A percentile compares a stretch with the other conserved stretches of the same genome.
These are phyloP conservation scores for Yarrowia galli DNA, from an alignment of 1,139 yeast species.

Conservation along the genomic window DNA sequence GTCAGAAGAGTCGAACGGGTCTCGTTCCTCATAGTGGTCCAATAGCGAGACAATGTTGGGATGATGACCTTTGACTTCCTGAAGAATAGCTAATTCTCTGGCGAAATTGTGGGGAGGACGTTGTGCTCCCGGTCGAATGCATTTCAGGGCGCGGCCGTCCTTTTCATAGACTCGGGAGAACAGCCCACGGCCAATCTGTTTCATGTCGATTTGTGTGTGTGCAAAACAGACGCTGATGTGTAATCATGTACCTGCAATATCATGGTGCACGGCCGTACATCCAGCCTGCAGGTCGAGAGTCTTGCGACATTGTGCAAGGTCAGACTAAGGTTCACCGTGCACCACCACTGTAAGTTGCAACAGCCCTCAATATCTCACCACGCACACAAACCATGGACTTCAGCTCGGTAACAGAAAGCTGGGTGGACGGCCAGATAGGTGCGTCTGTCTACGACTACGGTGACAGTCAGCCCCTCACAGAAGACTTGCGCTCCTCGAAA, in stretches of 20 bases:
- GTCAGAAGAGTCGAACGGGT: slow-evolving; percentile 39
- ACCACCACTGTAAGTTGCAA: not conserved
- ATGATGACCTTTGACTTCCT: slow-evolving; percentile 43
- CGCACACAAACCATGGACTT: slow-evolving; percentile 24
- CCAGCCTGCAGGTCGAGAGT: not conserved
- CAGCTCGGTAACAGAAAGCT: slow-evolving; percentile 33
- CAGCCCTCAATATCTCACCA: slow-evolving; percentile 6
- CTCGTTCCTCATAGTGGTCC: slow-evolving; percentile 45
- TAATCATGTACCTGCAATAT: not conserved
- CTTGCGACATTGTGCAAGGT: not conserved
- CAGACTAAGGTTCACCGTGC: slow-evolving; percentile 9
- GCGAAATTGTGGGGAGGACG: slow-evolving; percentile 59
- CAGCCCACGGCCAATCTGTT: slow-evolving; percentile 47
- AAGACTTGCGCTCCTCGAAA: slow-evolving; percentile 55
- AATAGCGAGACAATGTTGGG: slow-evolving; percentile 47
- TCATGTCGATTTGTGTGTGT: not conserved
- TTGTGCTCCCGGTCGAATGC: slow-evolving; percentile 58
- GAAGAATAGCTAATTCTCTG: slow-evolving; percentile 54
- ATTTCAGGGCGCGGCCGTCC: slow-evolving; percentile 53
- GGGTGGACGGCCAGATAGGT: slow-evolving; percentile 32
- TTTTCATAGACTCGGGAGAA: slow-evolving; percentile 52
- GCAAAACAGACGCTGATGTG: not conserved
- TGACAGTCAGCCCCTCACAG: slow-evolving; percentile 56
- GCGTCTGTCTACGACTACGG: slow-evolving; percentile 30
- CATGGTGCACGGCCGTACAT: not conserved